phyloP scores from a whole-genome alignment of 257 asterid genomes.

The Jasminum sambac region DNA sequence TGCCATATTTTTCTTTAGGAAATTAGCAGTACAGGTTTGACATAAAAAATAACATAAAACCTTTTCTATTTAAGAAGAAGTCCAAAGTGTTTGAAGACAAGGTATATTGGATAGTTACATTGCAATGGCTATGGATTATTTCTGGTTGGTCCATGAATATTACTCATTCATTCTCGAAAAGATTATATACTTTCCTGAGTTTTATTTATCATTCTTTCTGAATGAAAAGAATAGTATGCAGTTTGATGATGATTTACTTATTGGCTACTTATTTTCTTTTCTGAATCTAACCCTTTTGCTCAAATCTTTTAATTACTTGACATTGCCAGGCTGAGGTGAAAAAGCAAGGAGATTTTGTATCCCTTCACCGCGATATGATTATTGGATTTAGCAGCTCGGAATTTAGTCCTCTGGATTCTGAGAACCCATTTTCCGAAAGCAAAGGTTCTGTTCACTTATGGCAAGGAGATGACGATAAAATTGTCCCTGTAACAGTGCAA shows the following conservation, averaged over 20 bases:
- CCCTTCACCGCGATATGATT: conserved; percentile 67
- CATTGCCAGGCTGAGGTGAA: conserved; percentile 43
- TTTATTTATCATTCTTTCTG: not conserved
- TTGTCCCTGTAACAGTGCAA: conserved; percentile 66
- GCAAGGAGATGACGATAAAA: conserved; percentile 78
- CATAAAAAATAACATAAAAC: not conserved
- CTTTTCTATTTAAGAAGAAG: not conserved
- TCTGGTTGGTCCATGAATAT: not conserved
- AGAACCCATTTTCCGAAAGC: conserved; percentile 55
- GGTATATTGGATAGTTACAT: not conserved
- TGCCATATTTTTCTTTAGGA: not conserved
- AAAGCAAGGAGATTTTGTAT: conserved; percentile 78
- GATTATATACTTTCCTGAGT: not conserved
- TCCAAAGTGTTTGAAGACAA: not conserved
- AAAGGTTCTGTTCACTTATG: conserved; percentile 74
- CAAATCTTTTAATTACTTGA: not conserved
- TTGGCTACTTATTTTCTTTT: not conserved
- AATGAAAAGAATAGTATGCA: not conserved
- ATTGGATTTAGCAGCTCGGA: conserved; percentile 82
- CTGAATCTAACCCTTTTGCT: not conserved
- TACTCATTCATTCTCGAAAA: not conserved
- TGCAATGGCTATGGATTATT: not conserved
- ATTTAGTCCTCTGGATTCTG: conserved; percentile 67
- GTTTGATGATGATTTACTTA: not conserved
- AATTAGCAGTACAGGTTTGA: not conserved